Conservation (phyloP, 1,284 basidiomycete genomes). For the Microbotryum violaceum region DNA sequence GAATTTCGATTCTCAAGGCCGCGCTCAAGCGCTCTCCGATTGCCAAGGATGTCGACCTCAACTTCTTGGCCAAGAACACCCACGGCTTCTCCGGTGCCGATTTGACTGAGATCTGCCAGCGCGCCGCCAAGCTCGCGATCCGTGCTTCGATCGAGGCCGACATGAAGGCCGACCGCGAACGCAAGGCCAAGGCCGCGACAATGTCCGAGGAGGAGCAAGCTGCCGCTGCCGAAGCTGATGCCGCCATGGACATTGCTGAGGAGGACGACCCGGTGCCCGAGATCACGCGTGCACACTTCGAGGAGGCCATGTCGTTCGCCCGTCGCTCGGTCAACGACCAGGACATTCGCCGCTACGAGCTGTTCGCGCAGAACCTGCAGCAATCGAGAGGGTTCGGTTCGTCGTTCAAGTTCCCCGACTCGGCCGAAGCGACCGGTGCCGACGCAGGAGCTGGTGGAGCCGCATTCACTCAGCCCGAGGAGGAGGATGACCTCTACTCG, state of each 20-base stretch:
- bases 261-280: conserved; percentile 91
- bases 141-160: conserved; percentile 91
- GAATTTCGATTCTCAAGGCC: conserved; percentile 84
- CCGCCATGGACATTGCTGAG: conserved; percentile 43
- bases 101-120: conserved; percentile 96
- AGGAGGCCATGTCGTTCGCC: conserved; percentile 87
- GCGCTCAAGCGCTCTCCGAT: conserved; percentile 89
- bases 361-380: conserved; percentile 63
- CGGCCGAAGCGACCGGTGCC: conserved; percentile 48
- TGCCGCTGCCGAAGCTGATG: conserved; percentile 54
- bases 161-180: conserved; percentile 71
- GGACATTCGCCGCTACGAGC: conserved; percentile 90
- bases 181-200: conserved; percentile 68
- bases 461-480: conserved; percentile 66
- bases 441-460: conserved; percentile 51
- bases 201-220: conserved; percentile 52
- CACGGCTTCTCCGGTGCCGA: conserved; percentile 99
- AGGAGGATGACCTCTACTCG: conserved; percentile 74
- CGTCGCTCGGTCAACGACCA: conserved; percentile 42
- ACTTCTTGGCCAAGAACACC: conserved; percentile 83
- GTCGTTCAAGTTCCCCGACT: conserved; percentile 95
- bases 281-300: conserved; percentile 91
- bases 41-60: conserved; percentile 73
- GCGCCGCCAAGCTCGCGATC: conserved; percentile 93
- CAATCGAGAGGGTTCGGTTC: conserved; percentile 63